A percentile compares a stretch with the other conserved stretches of the same genome.
phyloP scores from a whole-genome alignment of 176 grass and related monocot genomes.

The Saccharum officinarum region DNA sequence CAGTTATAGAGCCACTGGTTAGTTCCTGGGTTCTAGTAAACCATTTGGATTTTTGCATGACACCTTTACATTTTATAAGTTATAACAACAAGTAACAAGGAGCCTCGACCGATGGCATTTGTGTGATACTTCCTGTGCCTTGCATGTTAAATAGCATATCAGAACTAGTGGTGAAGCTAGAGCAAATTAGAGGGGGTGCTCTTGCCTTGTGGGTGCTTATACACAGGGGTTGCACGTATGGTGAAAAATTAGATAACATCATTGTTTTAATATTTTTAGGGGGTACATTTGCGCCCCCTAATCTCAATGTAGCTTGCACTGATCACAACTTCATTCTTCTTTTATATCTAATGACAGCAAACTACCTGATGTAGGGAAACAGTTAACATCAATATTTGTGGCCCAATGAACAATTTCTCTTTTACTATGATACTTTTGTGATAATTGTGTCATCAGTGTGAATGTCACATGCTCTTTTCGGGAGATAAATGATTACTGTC shows the following conservation, averaged over 20 bases:
- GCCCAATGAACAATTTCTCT: background rate
- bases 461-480: background rate
- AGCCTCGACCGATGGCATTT: slow-evolving; percentile 1
- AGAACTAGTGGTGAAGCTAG: background rate
- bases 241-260: background rate
- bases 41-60: background rate
- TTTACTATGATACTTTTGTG: background rate
- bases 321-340: background rate
- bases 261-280: background rate
- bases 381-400: slow-evolving; percentile 9
- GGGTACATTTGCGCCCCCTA: background rate
- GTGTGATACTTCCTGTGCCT: background rate
- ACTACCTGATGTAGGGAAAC: background rate
- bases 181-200: background rate
- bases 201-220: background rate
- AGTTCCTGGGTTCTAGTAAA: slow-evolving; percentile 23
- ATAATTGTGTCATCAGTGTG: slow-evolving; percentile 4
- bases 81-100: background rate
- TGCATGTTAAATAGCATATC: background rate
- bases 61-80: slow-evolving; percentile 9
- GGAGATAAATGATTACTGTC: background rate
- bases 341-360: background rate
- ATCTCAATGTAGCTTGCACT: background rate
- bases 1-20: slow-evolving; percentile 73
- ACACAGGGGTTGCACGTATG: background rate